These are phyloP conservation scores for Paracoccidioides brasiliensis DNA, from an alignment of 2,329 filamentous ascomycete species.

Conservation along the genomic window DNA sequence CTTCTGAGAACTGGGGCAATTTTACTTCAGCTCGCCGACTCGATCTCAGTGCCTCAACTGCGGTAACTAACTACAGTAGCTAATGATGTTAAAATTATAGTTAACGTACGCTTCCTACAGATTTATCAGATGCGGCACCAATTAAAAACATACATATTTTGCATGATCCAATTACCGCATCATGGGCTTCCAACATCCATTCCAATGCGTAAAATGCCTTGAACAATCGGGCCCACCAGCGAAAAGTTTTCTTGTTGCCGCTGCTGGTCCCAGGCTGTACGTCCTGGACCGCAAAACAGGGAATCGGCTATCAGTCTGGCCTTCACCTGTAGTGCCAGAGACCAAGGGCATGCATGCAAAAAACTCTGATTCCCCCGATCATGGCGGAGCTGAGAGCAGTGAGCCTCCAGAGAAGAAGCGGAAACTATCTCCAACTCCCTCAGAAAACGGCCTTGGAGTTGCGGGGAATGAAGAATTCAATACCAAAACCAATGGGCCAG, in stretches of 20 bases:
- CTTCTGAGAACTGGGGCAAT: neutral
- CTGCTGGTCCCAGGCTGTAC: conserved; percentile 59
- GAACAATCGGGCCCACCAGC: conserved; percentile 14
- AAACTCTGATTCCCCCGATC: neutral
- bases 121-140: neutral
- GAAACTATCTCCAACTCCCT: conserved; percentile 25
- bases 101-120: no score
- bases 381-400: conserved; percentile 13
- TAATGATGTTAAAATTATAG: neutral
- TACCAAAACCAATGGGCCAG: conserved; percentile 10
- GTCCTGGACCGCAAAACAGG: conserved; percentile 50
- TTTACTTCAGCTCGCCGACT: neutral
- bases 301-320: conserved; percentile 49
- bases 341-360: neutral
- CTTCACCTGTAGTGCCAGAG: conserved; percentile 10
- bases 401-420: conserved; percentile 33
- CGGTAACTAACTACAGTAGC: neutral
- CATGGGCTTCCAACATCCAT: conserved; percentile 40
- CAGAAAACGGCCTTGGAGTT: conserved; percentile 11
- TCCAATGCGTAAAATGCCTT: conserved; percentile 45
- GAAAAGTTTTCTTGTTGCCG: conserved; percentile 51
- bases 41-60: neutral
- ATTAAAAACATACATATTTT: neutral
- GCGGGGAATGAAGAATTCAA: conserved; percentile 12
- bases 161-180: neutral